Evolutionary conservation across 768 basidiomycete species (phyloP).

Genomic region (Boletales sp.): DNA sequence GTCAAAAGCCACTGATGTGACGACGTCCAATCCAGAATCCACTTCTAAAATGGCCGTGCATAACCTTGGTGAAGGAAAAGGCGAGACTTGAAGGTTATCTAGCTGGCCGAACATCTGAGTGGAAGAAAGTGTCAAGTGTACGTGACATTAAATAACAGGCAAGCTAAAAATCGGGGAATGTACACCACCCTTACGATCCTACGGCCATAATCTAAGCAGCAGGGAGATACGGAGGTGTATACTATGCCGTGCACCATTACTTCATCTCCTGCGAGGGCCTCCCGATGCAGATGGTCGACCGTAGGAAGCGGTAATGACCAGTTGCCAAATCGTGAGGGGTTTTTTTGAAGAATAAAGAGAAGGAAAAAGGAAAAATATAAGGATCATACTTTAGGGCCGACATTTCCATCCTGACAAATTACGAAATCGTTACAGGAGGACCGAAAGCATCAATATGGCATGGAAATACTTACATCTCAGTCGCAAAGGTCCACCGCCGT

Average conservation of each 20-base stretch:
- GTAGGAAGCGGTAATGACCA: conserved; percentile 38
- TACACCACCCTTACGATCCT: conserved; percentile 88
- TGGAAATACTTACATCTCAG: conserved; percentile 25
- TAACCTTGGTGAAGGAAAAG: too few species aligned
- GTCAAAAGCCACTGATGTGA: too few species aligned
- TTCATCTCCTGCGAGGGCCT: conserved; percentile 89
- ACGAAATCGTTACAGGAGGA: background rate
- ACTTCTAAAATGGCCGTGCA: too few species aligned
- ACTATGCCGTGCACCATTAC: conserved; percentile 85
- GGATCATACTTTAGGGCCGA: conserved; percentile 35
- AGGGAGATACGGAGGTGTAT: conserved; percentile 88
- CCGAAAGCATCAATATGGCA: background rate
- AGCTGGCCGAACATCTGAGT: too few species aligned
- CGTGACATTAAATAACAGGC: too few species aligned
- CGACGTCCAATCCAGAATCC: too few species aligned
- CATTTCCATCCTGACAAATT: conserved; percentile 1
- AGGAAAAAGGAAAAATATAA: background rate
- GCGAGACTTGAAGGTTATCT: too few species aligned
- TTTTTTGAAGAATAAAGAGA: conserved; percentile 8
- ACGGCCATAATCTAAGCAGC: conserved; percentile 47
- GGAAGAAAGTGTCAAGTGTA: too few species aligned
- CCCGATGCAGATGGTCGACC: conserved; percentile 41
- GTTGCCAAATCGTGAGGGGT: conserved; percentile 46
- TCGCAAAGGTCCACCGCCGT: conserved; percentile 72
- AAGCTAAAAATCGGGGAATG: conserved; percentile 38